Percentiles rank a stretch among this genome's conserved stretches.
Evolutionary conservation across 805 yeast genomes (phyloP).

Genomic region (Kluyveromyces aestuarii): DNA sequence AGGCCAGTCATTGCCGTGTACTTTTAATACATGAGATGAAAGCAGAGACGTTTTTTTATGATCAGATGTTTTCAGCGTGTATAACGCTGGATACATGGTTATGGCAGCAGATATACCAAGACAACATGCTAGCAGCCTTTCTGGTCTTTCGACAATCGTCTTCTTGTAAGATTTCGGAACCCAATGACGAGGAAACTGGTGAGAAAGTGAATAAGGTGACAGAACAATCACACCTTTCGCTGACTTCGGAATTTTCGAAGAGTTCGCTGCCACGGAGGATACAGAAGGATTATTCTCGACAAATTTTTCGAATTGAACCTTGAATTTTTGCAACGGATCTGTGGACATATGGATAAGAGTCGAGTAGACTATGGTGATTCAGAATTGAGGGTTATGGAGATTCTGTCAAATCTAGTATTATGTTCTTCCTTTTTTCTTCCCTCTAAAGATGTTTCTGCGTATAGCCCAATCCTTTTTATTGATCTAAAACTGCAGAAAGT

Average conservation of each 20-base stretch:
- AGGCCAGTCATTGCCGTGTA: constrained; percentile 76
- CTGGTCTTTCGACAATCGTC: constrained; percentile 77
- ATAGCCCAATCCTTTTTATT: neutral
- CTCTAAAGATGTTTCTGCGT: neutral
- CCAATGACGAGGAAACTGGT: constrained; percentile 70
- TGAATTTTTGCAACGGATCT: constrained; percentile 33
- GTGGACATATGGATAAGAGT: neutral
- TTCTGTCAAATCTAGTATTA: neutral
- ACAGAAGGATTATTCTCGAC: constrained; percentile 31
- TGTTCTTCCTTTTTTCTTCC: neutral
- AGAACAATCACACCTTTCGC: constrained; percentile 52
- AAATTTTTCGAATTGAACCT: constrained; percentile 36
- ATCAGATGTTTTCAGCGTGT: constrained; percentile 35
- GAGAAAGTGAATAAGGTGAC: constrained; percentile 63
- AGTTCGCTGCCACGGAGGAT: constrained; percentile 28
- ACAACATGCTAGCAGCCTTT: constrained; percentile 65
- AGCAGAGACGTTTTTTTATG: constrained; percentile 38
- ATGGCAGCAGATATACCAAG: constrained; percentile 71
- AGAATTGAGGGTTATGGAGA: neutral
- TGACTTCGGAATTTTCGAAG: constrained; percentile 27
- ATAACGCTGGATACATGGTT: constrained; percentile 55
- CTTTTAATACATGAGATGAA: constrained; percentile 52
- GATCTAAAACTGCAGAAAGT: neutral
- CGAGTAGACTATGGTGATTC: neutral
- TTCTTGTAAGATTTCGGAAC: constrained; percentile 55